phyloP scores from a whole-genome alignment of 1,284 basidiomycete species.

The Heterobasidion irregulare region DNA sequence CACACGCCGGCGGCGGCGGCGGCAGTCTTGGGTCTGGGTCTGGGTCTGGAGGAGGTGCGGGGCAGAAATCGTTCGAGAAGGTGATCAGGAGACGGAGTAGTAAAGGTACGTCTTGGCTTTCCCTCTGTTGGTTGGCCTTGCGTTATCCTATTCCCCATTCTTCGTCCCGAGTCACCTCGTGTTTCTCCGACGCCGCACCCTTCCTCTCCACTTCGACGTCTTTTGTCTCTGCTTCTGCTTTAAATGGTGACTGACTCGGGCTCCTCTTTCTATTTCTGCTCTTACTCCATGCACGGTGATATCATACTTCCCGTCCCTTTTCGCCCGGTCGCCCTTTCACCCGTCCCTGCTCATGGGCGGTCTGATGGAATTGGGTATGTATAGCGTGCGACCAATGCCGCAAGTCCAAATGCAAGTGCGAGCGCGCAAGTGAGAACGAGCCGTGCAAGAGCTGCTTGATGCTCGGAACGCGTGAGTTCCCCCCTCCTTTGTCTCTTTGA shows the following conservation, averaged over 20 bases:
- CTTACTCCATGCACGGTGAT: not conserved
- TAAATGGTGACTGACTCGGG: not conserved
- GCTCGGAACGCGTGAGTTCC: constrained; percentile 54
- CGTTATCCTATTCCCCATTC: not conserved
- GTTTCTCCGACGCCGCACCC: too few relatives aligned
- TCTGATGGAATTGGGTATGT: not conserved
- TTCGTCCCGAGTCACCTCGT: too few relatives aligned
- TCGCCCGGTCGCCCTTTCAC: not conserved
- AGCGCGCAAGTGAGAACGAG: constrained; percentile 42
- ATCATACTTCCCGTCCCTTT: not conserved
- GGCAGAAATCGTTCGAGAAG: constrained; percentile 32
- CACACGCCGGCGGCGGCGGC: constrained; percentile 9
- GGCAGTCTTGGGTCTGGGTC: constrained; percentile 7
- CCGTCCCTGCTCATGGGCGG: not conserved
- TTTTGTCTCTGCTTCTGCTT: not conserved
- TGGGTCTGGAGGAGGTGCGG: constrained; percentile 12
- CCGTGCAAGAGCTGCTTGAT: constrained; percentile 68
- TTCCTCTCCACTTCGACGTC: not conserved
- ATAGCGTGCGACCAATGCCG: constrained; percentile 75
- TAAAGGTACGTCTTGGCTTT: constrained; percentile 41
- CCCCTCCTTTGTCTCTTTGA: constrained; percentile 4
- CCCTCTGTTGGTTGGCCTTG: not conserved
- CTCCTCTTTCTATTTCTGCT: not conserved
- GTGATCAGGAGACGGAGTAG: constrained; percentile 55
- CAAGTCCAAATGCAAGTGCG: constrained; percentile 75